Percentiles rank a stretch among this genome's conserved stretches.
Evolutionary conservation across 345 rosid species (phyloP).

Genomic region (Balakata baccata): DNA sequence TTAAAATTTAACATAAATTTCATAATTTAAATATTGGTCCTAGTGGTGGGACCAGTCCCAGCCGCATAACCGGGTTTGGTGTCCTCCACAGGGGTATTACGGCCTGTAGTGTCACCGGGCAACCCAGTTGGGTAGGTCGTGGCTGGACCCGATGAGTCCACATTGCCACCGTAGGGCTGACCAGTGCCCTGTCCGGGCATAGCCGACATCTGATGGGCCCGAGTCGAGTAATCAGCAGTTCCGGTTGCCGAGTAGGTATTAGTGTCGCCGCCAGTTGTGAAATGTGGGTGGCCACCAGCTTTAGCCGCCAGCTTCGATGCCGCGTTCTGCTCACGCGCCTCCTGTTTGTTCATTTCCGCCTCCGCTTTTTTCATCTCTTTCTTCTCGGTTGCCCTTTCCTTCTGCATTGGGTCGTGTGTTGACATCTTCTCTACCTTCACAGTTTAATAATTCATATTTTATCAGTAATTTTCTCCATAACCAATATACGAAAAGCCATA

Average conservation of each 20-base stretch:
- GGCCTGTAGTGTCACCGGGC: constrained; percentile 42
- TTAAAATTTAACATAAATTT: too few relatives aligned
- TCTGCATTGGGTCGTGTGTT: constrained; percentile 51
- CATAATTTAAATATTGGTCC: too few relatives aligned
- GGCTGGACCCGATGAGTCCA: constrained; percentile 29
- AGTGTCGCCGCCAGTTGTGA: constrained; percentile 25
- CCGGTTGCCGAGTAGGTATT: constrained; percentile 41
- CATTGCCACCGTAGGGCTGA: constrained; percentile 28
- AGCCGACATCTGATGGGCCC: constrained; percentile 48
- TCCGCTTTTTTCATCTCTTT: constrained; percentile 44
- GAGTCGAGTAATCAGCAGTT: constrained; percentile 28
- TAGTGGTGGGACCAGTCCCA: too few relatives aligned
- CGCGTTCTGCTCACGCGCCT: constrained; percentile 49
- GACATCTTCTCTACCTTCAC: constrained; percentile 49
- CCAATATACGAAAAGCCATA: too few relatives aligned
- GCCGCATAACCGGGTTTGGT: not conserved
- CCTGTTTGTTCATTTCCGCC: constrained; percentile 53
- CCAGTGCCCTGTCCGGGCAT: constrained; percentile 49
- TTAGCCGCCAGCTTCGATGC: constrained; percentile 28
- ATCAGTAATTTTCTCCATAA: too few relatives aligned
- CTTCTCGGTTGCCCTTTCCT: constrained; percentile 51
- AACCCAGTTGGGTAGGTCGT: constrained; percentile 32
- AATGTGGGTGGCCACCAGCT: constrained; percentile 16
- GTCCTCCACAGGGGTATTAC: constrained; percentile 34
- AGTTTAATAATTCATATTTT: not conserved